Base-by-base conservation (phyloP, 139 green algal genomes). In the Gonium pectorale region DNA sequence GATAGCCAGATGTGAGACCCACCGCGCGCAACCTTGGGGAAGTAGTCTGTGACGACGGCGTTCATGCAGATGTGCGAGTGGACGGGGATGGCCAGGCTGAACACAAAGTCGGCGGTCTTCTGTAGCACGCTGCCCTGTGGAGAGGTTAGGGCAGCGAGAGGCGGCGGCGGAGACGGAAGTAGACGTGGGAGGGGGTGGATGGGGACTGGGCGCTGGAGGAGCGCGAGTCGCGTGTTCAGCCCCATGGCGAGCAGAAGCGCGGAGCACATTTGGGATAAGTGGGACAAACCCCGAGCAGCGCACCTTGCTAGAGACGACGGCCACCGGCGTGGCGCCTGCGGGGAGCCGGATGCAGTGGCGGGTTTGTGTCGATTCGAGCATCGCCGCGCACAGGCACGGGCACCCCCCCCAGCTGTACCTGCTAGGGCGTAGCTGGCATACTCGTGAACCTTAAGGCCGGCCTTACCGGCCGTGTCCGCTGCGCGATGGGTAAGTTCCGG, bases 11-110 rank as follows among this genome's bases (percentile, higher is more conserved):
- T n/a, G n/a, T n/a, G n/a, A n/a, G n/a, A n/a, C n/a, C n/a, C 67
- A 94, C 93, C 89, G 24, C 85, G 80, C 59, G 89, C 86, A 5
- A 78, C 78, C n/a, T 90, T 94, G 13, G 94, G 90, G 2, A 96
- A 78, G 70, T 97, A 97, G 87, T 97, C 95, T 19, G 91, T 94
- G 33, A 97, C 86, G 21, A 94, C 62, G 5, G 89, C 89, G 82
- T 97, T 97, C 64, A 94, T 93, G 33, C 83, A 88, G 56, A 96
- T 92, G 84, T 96, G 93, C 31, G 91, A 91, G 89, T 97, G 94
- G 11, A 96, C 46, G 22, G 93, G 93, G 33, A 96, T 90, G 13
- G 90, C 90, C 8, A 94, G 35, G 11, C 80, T 86, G 5, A 96
- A 88, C 0, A 81, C 77, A 54, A 90, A 83, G 90, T 96, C 93